Base-by-base conservation (phyloP, 1,284 basidiomycete genomes). In the Microbotryum silenes-acaulis region DNA sequence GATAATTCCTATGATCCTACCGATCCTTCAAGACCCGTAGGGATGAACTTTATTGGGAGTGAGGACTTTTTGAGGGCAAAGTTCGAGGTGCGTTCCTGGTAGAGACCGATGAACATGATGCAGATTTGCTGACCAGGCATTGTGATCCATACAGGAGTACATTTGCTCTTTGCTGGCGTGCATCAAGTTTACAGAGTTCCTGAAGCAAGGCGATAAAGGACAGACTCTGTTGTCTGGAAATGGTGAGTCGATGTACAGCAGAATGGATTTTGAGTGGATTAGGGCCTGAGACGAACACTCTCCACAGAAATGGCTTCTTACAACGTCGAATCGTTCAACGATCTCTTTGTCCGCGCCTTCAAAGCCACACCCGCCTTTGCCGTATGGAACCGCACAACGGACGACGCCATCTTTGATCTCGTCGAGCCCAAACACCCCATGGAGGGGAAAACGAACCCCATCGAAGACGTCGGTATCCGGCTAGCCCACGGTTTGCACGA, bases 11-110 rank as follows among this genome's bases (percentile, higher is more conserved):
- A 86, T 85, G 81, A 83, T 60, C 81, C 84, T 4, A 79, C 67
- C 33, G 84, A 87, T 67, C 81, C 85, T 2, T 77, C 77, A 7
- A 78, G 79, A 60, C 79, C 81, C 0, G 70, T 77, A 29, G 81
- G 79, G 42, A 83, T 90, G 80, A 84, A 84, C 83, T 96, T 93
- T 77, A 86, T 87, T 74, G 92, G 92, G 14, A 91, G 88, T 67
- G 91, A 96, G 72, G 93, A 97, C 75, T 94, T 93, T 73, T 76
- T 97, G 45, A 80, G 92, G 59, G 81, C 82, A 47, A 91, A 93
- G 56, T 79, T 79, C 60, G 78, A 79, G 81, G 89, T 88, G 70
- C 67, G 77, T 72, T 71, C 76, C n/a, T 75, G 71, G 54, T 72
- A 71, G n/a, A 73, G 72, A 31, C 74, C 18, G 65, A n/a, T 27